Evolutionary conservation across 2,329 filamentous ascomycete species (phyloP).

Genomic region (Sporothrix variecibatus): DNA sequence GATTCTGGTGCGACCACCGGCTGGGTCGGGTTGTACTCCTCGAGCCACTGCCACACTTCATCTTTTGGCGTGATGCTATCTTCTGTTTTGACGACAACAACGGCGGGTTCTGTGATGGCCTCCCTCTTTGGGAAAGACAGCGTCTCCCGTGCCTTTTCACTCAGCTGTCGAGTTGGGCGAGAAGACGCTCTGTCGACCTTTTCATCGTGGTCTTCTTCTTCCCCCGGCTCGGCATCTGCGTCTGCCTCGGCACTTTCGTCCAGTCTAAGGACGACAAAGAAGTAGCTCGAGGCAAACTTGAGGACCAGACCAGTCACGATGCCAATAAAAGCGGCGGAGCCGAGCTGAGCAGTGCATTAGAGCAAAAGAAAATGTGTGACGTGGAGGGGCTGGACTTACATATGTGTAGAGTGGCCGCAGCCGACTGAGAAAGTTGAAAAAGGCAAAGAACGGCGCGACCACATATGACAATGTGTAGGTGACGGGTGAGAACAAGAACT

Average conservation of each 20-base stretch:
- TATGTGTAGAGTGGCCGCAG: slow-evolving; percentile 47
- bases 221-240: neutral
- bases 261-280: slow-evolving; percentile 55
- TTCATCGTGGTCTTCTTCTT: neutral
- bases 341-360: slow-evolving; percentile 48
- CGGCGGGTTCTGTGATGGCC: neutral
- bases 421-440: slow-evolving; percentile 37
- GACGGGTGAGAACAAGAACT: slow-evolving; percentile 42
- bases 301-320: slow-evolving; percentile 61
- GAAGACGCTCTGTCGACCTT: neutral
- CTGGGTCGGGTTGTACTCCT: slow-evolving; percentile 29
- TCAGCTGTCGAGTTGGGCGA: neutral
- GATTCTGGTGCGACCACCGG: neutral
- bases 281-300: slow-evolving; percentile 55
- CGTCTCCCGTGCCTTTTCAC: neutral
- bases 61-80: slow-evolving; percentile 19
- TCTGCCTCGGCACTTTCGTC: slow-evolving; percentile 28
- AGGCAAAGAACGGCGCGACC: slow-evolving; percentile 33
- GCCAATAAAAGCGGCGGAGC: slow-evolving; percentile 68
- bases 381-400: slow-evolving; percentile 37
- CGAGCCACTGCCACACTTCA: slow-evolving; percentile 32
- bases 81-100: slow-evolving; percentile 2
- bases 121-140: neutral
- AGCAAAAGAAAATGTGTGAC: slow-evolving; percentile 43
- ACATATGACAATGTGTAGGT: slow-evolving; percentile 40